A percentile compares a stretch with the other conserved stretches of the same genome.
phyloP scores from a whole-genome alignment of 345 rosid species.

The Brassica rapa region DNA sequence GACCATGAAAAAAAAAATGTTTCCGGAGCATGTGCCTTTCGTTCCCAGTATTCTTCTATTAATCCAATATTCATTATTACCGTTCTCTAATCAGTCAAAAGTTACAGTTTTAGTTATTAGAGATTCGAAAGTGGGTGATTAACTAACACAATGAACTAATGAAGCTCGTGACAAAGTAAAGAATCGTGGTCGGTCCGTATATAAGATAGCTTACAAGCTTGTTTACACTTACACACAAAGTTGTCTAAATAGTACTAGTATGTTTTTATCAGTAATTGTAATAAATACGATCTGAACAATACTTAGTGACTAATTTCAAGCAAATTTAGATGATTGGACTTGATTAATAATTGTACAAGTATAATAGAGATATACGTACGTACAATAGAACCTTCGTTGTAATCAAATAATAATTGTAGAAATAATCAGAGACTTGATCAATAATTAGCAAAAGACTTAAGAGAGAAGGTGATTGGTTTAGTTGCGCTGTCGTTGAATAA shows the following conservation, averaged over 20 bases:
- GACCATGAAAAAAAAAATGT: too few relatives aligned
- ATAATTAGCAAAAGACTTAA: conserved; percentile 14
- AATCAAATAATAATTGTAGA: conserved; percentile 18
- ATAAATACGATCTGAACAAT: neutral
- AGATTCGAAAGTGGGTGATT: neutral
- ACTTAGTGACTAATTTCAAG: conserved; percentile 19
- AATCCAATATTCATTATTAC: neutral
- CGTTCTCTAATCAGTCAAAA: neutral
- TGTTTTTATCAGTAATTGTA: neutral
- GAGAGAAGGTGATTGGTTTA: conserved; percentile 30
- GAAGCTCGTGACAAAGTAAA: neutral
- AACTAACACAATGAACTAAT: neutral
- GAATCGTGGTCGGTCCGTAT: neutral
- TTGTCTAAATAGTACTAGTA: neutral
- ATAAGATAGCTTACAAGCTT: neutral
- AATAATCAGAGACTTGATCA: conserved; percentile 21
- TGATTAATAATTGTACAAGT: conserved; percentile 12
- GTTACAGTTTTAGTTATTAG: neutral
- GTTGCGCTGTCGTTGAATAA: conserved; percentile 27
- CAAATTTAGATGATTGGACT: conserved; percentile 1
- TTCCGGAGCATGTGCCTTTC: too few relatives aligned
- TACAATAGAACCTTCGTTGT: conserved; percentile 32
- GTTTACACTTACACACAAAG: neutral
- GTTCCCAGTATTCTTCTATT: neutral
- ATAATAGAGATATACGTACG: conserved; percentile 10